Percentiles rank a stretch among this genome's conserved stretches.
Conservation (phyloP, 2,329 filamentous ascomycete genomes). For the Aureobasidium sp. region DNA sequence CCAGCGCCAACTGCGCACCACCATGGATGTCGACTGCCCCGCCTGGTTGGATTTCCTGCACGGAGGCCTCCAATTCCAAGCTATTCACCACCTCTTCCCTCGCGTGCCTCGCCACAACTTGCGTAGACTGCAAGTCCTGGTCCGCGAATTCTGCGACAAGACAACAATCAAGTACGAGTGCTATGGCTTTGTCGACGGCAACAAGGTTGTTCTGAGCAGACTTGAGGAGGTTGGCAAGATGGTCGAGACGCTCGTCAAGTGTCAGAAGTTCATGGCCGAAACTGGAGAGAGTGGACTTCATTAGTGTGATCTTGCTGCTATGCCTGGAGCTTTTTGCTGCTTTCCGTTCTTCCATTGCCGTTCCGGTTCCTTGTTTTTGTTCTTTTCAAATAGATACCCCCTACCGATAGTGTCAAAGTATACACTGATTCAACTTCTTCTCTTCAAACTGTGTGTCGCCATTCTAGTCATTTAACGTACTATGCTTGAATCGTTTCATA, state of each 20-base stretch:
- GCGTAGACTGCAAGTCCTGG: constrained; percentile 49
- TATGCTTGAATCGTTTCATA: no score
- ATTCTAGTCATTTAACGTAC: no score
- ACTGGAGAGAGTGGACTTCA: constrained; percentile 20
- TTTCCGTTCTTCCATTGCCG: neutral
- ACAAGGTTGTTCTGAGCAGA: constrained; percentile 46
- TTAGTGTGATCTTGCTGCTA: constrained; percentile 10
- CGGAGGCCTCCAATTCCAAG: constrained; percentile 65
- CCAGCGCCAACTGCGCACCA: constrained; percentile 61
- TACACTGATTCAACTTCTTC: neutral
- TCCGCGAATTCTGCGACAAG: constrained; percentile 56
- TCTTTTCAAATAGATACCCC: neutral
- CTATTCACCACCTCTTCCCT: constrained; percentile 61
- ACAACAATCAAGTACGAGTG: constrained; percentile 54
- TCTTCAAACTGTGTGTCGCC: neutral
- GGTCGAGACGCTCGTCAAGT: constrained; percentile 50
- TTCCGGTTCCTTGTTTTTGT: neutral
- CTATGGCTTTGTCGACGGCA: constrained; percentile 54
- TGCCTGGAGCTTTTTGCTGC: neutral
- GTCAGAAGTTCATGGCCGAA: constrained; percentile 35
- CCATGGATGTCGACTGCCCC: constrained; percentile 66
- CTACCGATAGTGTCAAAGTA: neutral
- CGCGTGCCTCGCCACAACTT: constrained; percentile 61
- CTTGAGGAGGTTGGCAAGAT: constrained; percentile 53
- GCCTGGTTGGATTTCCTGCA: constrained; percentile 64